These are phyloP conservation scores for Leucosporidium scottii DNA, from an alignment of 768 basidiomycete species.

Conservation along the genomic window DNA sequence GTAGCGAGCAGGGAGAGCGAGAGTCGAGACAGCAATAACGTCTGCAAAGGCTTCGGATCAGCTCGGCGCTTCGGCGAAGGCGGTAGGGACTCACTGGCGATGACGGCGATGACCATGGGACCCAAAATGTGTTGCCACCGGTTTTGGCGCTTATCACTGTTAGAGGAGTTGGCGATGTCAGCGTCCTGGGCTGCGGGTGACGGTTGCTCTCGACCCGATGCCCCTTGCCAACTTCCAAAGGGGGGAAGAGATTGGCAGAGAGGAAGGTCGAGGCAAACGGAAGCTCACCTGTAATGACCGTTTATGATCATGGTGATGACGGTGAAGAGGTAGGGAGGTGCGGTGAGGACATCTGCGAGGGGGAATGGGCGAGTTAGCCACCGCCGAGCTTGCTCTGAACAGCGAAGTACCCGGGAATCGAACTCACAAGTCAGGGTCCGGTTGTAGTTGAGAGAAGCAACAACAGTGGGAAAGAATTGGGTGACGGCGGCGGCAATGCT, in stretches of 20 bases:
- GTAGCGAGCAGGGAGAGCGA: slow-evolving; percentile 46
- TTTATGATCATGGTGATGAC: slow-evolving; percentile 16
- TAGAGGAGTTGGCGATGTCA: too few relatives aligned
- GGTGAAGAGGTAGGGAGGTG: slow-evolving; percentile 33
- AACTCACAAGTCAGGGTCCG: slow-evolving; percentile 30
- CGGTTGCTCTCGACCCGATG: too few relatives aligned
- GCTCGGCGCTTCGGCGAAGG: too few relatives aligned
- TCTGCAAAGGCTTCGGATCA: slow-evolving; percentile 32
- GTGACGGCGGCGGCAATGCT: slow-evolving; percentile 8
- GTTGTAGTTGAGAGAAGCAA: slow-evolving; percentile 36
- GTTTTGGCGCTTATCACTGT: slow-evolving; percentile 55
- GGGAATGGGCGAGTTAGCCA: too few relatives aligned
- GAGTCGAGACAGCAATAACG: slow-evolving; percentile 57
- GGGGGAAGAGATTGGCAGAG: too few relatives aligned
- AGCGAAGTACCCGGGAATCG: too few relatives aligned
- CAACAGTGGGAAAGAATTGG: slow-evolving; percentile 37
- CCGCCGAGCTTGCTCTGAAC: too few relatives aligned
- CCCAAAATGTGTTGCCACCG: slow-evolving; percentile 59
- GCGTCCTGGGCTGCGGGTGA: too few relatives aligned
- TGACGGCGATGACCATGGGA: slow-evolving; percentile 55
- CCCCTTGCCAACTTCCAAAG: too few relatives aligned
- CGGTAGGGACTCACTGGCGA: slow-evolving; percentile 47
- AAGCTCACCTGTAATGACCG: not conserved
- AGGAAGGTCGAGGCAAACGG: too few relatives aligned
- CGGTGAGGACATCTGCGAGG: slow-evolving; percentile 30